Evolutionary conservation across 768 basidiomycete genomes (phyloP).

Genomic region (Suillus occidentalis): DNA sequence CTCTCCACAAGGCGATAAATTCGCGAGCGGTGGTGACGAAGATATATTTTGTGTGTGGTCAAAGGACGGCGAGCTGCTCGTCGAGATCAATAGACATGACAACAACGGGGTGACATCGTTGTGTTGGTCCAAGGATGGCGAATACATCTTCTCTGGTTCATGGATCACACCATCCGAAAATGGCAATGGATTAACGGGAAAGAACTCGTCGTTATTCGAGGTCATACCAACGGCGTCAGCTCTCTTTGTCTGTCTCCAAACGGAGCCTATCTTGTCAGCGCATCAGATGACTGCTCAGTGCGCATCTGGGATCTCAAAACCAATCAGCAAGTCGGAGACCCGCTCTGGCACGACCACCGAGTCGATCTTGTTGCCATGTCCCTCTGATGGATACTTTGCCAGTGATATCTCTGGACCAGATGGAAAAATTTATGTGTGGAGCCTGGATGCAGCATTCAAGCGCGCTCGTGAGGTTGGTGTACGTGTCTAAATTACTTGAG

Average conservation of each 20-base stretch:
- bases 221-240: not conserved
- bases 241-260: not conserved
- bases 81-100: not conserved
- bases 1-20: not conserved
- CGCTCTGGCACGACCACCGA: slow-evolving; percentile 77
- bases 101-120: not conserved
- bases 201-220: not conserved
- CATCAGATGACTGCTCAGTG: not conserved
- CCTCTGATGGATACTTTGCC: slow-evolving; percentile 75
- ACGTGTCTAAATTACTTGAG: too few species aligned
- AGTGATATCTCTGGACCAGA: slow-evolving; percentile 61
- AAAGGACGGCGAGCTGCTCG: not conserved
- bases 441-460: slow-evolving; percentile 44
- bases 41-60: not conserved
- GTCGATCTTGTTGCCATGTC: slow-evolving; percentile 49
- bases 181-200: not conserved
- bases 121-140: not conserved
- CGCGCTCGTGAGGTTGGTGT: too few species aligned
- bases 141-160: not conserved
- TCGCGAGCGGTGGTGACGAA: not conserved
- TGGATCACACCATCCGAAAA: not conserved
- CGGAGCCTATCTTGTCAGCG: not conserved
- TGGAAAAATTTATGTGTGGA: slow-evolving; percentile 76
- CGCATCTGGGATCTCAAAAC: slow-evolving; percentile 2
- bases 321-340: slow-evolving; percentile 21